phyloP scores from a whole-genome alignment of 345 rosid genomes.

The Triadica sebifera region DNA sequence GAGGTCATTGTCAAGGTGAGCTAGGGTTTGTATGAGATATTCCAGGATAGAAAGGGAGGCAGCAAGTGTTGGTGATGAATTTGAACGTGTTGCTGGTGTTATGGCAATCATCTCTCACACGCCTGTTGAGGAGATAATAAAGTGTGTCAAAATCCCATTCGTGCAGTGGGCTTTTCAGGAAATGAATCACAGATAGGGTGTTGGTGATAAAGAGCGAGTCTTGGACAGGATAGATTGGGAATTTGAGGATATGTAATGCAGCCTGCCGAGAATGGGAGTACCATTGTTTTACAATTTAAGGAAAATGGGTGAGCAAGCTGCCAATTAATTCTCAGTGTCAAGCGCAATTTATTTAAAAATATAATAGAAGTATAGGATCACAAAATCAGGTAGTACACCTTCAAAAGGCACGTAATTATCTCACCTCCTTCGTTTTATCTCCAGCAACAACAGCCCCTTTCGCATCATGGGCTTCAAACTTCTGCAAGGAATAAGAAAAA shows the following conservation, averaged over 20 bases:
- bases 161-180: slow-evolving; percentile 41
- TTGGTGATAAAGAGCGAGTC: slow-evolving; percentile 24
- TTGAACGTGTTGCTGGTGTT: slow-evolving; percentile 66
- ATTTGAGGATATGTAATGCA: slow-evolving; percentile 8
- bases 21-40: slow-evolving; percentile 41
- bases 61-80: slow-evolving; percentile 48
- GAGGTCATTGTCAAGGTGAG: slow-evolving; percentile 50
- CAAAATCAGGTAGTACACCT: neutral
- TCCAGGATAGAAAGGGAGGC: slow-evolving; percentile 42
- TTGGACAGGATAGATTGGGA: slow-evolving; percentile 17
- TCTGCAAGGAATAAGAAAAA: slow-evolving; percentile 48
- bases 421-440: slow-evolving; percentile 79
- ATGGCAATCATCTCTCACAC: slow-evolving; percentile 48
- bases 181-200: slow-evolving; percentile 18
- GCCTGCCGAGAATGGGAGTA: slow-evolving; percentile 17
- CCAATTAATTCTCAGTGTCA: slow-evolving; percentile 4
- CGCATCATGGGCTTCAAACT: slow-evolving; percentile 87
- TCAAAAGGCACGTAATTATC: slow-evolving; percentile 3
- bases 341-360: neutral
- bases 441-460: slow-evolving; percentile 77
- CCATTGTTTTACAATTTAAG: slow-evolving; percentile 15
- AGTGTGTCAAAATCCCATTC: slow-evolving; percentile 50
- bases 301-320: neutral
- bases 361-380: neutral
- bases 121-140: slow-evolving; percentile 56